Evolutionary conservation across 371 early-diverging fungal species (phyloP).

Genomic region (Mortierella sp.): DNA sequence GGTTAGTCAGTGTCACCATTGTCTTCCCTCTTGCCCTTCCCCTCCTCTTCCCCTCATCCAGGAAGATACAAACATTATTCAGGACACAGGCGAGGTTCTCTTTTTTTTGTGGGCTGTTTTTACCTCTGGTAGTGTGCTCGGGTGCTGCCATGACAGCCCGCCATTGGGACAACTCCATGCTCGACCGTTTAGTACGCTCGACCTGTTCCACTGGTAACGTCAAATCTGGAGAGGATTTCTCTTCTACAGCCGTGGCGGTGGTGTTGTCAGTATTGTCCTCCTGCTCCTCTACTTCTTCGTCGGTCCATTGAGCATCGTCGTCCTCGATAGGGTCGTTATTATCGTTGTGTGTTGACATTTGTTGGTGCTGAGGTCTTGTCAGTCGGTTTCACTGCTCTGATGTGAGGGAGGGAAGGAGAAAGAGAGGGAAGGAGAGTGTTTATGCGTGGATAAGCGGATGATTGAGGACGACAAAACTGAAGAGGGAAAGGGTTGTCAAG

Average conservation of each 20-base stretch:
- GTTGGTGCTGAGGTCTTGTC: neutral
- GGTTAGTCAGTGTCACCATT: neutral
- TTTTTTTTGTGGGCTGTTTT: too few relatives aligned
- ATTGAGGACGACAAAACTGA: neutral
- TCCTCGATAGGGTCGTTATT: neutral
- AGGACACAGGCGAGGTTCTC: too few relatives aligned
- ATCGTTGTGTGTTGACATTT: neutral
- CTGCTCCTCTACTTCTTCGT: neutral
- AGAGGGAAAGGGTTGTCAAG: too few relatives aligned
- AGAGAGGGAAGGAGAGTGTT: neutral
- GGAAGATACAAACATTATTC: neutral
- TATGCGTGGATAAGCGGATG: too few relatives aligned
- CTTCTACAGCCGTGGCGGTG: neutral
- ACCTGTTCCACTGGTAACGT: neutral
- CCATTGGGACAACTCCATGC: slow-evolving; percentile 5
- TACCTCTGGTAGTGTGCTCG: slow-evolving; percentile 1
- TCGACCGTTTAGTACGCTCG: neutral
- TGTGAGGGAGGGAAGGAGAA: neutral
- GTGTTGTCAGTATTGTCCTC: too few relatives aligned
- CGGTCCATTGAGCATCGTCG: neutral
- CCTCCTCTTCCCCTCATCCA: neutral
- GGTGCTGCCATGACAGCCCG: neutral
- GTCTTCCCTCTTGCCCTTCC: neutral
- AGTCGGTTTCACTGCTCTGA: neutral
- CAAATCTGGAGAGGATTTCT: neutral